phyloP scores from a whole-genome alignment of 1,139 yeast species.

The Zygosaccharomyces sapae region DNA sequence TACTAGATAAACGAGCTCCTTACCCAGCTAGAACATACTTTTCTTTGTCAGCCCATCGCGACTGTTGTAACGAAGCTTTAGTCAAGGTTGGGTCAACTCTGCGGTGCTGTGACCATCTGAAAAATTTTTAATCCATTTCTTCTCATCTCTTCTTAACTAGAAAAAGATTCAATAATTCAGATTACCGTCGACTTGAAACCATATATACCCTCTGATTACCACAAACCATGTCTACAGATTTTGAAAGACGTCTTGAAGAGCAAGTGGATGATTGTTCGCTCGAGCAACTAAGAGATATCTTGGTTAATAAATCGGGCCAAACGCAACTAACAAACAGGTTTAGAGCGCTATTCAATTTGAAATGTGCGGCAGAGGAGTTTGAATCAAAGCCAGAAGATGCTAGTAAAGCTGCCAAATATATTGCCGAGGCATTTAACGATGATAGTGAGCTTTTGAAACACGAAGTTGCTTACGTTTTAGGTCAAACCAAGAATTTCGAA shows the following conservation, averaged over 20 bases:
- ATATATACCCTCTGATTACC: neutral
- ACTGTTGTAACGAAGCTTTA: neutral
- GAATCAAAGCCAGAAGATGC: slow-evolving; percentile 47
- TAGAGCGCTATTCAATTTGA: slow-evolving; percentile 88
- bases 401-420: slow-evolving; percentile 71
- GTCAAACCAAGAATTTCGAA: slow-evolving; percentile 80
- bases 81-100: slow-evolving; percentile 1
- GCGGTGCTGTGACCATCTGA: slow-evolving; percentile 5
- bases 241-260: slow-evolving; percentile 36
- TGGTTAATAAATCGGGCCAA: slow-evolving; percentile 59
- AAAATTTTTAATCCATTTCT: slow-evolving; percentile 5
- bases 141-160: neutral
- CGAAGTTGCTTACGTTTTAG: slow-evolving; percentile 97
- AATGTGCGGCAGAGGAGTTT: slow-evolving; percentile 69
- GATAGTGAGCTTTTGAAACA: slow-evolving; percentile 87
- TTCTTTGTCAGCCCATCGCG: slow-evolving; percentile 2
- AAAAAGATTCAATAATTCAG: neutral
- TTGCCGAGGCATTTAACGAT: slow-evolving; percentile 78
- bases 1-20: too few relatives aligned
- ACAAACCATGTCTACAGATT: slow-evolving; percentile 34
- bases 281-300: slow-evolving; percentile 67
- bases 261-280: slow-evolving; percentile 46
- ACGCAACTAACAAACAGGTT: slow-evolving; percentile 79
- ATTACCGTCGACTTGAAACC: neutral
- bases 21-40: neutral